Percentiles rank a stretch among this genome's conserved stretches.
Conservation (phyloP, 208 protist species). For the Trypanosoma cruzi region DNA sequence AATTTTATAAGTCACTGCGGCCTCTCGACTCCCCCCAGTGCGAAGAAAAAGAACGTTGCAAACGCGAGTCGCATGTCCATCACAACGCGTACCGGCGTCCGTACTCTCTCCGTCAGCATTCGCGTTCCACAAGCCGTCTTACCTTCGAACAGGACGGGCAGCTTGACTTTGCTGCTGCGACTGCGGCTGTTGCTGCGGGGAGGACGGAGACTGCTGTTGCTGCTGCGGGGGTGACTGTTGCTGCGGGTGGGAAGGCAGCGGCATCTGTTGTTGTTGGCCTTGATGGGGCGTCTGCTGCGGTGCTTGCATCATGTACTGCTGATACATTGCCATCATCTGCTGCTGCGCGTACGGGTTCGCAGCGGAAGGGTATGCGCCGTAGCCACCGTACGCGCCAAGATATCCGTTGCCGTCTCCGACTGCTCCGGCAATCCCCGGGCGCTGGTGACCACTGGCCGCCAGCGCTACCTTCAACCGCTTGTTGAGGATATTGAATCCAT, state of each 20-base stretch:
- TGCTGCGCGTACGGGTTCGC: constrained; percentile 71
- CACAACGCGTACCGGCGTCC: neutral
- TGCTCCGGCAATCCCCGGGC: constrained; percentile 22
- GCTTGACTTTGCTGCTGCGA: constrained; percentile 8
- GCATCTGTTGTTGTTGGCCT: neutral
- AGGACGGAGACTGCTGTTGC: neutral
- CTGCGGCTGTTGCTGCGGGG: constrained; percentile 6
- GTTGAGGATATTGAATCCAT: constrained; percentile 87
- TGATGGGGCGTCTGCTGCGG: neutral
- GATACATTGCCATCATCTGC: constrained; percentile 63
- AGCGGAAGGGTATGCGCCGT: constrained; percentile 52
- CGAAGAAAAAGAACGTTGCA: neutral
- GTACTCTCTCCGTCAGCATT: neutral
- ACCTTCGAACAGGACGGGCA: constrained; percentile 15
- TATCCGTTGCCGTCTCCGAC: constrained; percentile 30
- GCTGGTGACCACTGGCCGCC: constrained; percentile 74
- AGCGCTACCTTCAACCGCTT: constrained; percentile 91
- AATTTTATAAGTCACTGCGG: too few relatives aligned
- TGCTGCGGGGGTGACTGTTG: neutral
- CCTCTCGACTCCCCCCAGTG: too few relatives aligned
- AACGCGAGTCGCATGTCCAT: too few relatives aligned
- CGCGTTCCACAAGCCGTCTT: neutral
- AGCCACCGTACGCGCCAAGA: constrained; percentile 39
- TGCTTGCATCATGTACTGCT: constrained; percentile 30
- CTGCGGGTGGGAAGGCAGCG: neutral